Evolutionary conservation across 345 rosid species (phyloP).

Genomic region (Gossypium bickii): DNA sequence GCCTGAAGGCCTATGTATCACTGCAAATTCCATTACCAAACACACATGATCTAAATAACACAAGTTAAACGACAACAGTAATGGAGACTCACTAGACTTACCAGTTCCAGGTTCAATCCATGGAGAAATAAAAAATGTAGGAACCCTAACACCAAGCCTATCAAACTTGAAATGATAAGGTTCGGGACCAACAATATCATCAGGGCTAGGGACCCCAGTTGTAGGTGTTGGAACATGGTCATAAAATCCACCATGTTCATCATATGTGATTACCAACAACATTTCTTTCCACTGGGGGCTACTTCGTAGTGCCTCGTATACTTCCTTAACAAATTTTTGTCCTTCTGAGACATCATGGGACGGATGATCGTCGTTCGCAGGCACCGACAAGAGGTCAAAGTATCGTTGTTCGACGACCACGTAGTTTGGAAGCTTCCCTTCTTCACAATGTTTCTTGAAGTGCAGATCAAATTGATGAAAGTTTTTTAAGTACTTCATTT

Average conservation of each 20-base stretch:
- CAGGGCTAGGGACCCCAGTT: conserved; percentile 47
- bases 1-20: conserved; percentile 42
- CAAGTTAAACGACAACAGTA: neutral
- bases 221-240: conserved; percentile 52
- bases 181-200: conserved; percentile 37
- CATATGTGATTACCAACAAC: conserved; percentile 40
- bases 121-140: conserved; percentile 45
- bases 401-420: conserved; percentile 47
- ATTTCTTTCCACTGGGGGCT: conserved; percentile 59
- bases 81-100: conserved; percentile 6
- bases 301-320: conserved; percentile 46
- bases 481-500: conserved; percentile 33
- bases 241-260: conserved; percentile 59
- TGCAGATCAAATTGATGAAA: conserved; percentile 39
- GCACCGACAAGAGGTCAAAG: conserved; percentile 31
- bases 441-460: conserved; percentile 40
- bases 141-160: conserved; percentile 61
- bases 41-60: no score
- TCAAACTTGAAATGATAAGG: conserved; percentile 51
- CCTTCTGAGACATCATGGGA: conserved; percentile 55
- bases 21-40: conserved; percentile 20
- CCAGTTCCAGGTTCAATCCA: conserved; percentile 55
- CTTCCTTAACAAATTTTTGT: conserved; percentile 48
- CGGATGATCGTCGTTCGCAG: conserved; percentile 52
- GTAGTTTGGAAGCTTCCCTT: conserved; percentile 50